Evolutionary conservation across 1,139 yeast genomes (phyloP).

Genomic region (Yarrowia galli): DNA sequence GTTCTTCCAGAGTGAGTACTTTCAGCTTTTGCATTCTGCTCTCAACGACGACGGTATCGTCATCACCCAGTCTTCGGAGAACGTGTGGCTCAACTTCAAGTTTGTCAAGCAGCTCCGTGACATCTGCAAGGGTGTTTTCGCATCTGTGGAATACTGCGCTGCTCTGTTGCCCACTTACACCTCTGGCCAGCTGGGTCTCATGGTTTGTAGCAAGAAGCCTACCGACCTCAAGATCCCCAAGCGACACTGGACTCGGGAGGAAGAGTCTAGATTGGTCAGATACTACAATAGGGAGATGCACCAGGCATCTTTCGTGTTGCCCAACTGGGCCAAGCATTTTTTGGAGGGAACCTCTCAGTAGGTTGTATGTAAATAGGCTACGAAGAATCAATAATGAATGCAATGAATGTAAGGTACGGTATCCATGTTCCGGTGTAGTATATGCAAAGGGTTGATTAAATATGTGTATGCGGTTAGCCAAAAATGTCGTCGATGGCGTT

Average conservation of each 20-base stretch:
- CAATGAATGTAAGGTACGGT: neutral
- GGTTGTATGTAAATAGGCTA: constrained; percentile 9
- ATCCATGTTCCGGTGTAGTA: no score
- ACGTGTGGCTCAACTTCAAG: constrained; percentile 85
- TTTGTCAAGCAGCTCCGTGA: constrained; percentile 77
- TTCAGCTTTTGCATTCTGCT: constrained; percentile 77
- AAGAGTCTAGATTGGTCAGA: constrained; percentile 69
- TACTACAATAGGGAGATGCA: constrained; percentile 84
- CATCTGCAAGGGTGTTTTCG: constrained; percentile 81
- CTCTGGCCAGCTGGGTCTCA: constrained; percentile 91
- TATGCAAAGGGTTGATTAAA: constrained; percentile 5
- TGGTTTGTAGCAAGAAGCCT: constrained; percentile 85
- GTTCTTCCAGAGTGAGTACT: constrained; percentile 85
- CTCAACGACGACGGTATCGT: constrained; percentile 84
- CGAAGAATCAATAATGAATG: constrained; percentile 9
- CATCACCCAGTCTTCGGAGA: constrained; percentile 86
- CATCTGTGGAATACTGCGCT: constrained; percentile 85
- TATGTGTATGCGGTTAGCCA: constrained; percentile 41
- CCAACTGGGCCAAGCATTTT: constrained; percentile 69
- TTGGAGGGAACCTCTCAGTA: constrained; percentile 14
- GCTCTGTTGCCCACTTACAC: constrained; percentile 94
- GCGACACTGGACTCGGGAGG: constrained; percentile 68
- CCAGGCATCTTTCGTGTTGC: constrained; percentile 84
- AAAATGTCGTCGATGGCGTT: constrained; percentile 50
- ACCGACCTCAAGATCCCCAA: constrained; percentile 71